These are phyloP conservation scores for Dipodascus geniculatus DNA, from an alignment of 805 yeast genomes.

Conservation along the genomic window DNA sequence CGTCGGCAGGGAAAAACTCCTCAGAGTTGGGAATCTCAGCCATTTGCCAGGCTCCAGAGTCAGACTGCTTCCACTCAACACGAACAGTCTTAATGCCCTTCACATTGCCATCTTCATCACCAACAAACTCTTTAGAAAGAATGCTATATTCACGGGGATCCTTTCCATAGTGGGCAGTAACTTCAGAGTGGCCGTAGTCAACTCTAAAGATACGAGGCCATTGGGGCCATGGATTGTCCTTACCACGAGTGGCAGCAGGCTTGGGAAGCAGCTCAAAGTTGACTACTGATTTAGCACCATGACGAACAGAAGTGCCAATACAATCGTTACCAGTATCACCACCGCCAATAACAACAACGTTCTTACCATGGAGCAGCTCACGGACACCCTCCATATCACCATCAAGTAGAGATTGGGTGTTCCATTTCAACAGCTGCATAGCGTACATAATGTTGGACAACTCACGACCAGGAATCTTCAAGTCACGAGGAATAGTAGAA, in stretches of 20 bases:
- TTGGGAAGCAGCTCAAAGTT: slow-evolving; percentile 92
- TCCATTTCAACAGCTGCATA: slow-evolving; percentile 78
- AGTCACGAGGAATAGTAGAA: slow-evolving; percentile 91
- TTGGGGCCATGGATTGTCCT: slow-evolving; percentile 99
- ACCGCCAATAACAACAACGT: slow-evolving; percentile 96
- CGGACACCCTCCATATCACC: slow-evolving; percentile 63
- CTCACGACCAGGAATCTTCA: slow-evolving; percentile 88
- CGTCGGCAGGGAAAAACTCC: slow-evolving; percentile 88
- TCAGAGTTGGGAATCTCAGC: slow-evolving; percentile 92
- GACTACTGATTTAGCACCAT: slow-evolving; percentile 87
- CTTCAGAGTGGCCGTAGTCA: slow-evolving; percentile 96
- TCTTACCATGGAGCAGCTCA: slow-evolving; percentile 63
- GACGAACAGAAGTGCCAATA: slow-evolving; percentile 93
- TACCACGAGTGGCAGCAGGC: slow-evolving; percentile 76
- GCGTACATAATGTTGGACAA: slow-evolving; percentile 86
- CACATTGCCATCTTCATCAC: slow-evolving; percentile 89
- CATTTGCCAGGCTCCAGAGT: slow-evolving; percentile 98
- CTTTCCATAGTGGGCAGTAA: slow-evolving; percentile 84
- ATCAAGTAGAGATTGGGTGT: slow-evolving; percentile 82
- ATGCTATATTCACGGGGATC: slow-evolving; percentile 97
- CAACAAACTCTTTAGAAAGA: slow-evolving; percentile 89
- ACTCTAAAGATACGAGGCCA: slow-evolving; percentile 98
- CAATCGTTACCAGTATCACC: slow-evolving; percentile 99
- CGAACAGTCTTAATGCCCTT: slow-evolving; percentile 92
- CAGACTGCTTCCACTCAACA: slow-evolving; percentile 96